These are phyloP conservation scores for Mycena floridula DNA, from an alignment of 768 basidiomycete genomes.

Conservation along the genomic window DNA sequence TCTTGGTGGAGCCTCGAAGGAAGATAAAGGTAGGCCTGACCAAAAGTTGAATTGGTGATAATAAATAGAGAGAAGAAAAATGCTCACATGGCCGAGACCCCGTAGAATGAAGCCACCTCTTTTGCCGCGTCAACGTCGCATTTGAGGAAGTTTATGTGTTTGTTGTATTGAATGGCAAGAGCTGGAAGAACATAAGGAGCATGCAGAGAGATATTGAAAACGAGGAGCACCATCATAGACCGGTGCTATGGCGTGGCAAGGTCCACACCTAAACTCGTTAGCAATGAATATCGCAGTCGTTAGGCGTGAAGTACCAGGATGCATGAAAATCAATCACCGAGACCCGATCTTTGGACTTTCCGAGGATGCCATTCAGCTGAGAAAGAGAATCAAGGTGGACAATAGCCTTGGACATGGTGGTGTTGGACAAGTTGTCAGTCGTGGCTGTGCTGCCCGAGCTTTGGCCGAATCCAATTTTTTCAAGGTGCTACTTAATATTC, in stretches of 20 bases:
- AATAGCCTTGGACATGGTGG: too few species aligned
- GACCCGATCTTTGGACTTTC: slow-evolving; percentile 55
- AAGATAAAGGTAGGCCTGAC: slow-evolving; percentile 82
- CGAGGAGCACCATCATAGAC: neutral
- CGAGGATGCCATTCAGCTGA: slow-evolving; percentile 55
- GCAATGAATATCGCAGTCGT: slow-evolving; percentile 6
- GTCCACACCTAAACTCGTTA: slow-evolving; percentile 60
- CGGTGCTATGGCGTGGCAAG: slow-evolving; percentile 62
- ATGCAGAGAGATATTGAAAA: neutral
- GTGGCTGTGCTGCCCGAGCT: too few species aligned
- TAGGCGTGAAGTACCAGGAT: slow-evolving; percentile 46
- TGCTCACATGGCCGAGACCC: slow-evolving; percentile 67
- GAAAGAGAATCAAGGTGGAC: slow-evolving; percentile 44
- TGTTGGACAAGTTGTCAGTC: too few species aligned
- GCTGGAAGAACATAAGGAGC: slow-evolving; percentile 64
- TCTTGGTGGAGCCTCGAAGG: slow-evolving; percentile 56
- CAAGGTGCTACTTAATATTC: too few species aligned
- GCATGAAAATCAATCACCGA: slow-evolving; percentile 88
- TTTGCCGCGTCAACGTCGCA: slow-evolving; percentile 69
- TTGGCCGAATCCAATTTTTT: too few species aligned
- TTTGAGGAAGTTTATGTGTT: slow-evolving; percentile 75
- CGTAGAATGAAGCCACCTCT: slow-evolving; percentile 62
- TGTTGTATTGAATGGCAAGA: slow-evolving; percentile 56
- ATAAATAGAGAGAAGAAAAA: neutral
- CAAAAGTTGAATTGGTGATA: neutral